Evolutionary conservation across 306 rosid species (phyloP).

Genomic region (Cyamopsis tetragonoloba): DNA sequence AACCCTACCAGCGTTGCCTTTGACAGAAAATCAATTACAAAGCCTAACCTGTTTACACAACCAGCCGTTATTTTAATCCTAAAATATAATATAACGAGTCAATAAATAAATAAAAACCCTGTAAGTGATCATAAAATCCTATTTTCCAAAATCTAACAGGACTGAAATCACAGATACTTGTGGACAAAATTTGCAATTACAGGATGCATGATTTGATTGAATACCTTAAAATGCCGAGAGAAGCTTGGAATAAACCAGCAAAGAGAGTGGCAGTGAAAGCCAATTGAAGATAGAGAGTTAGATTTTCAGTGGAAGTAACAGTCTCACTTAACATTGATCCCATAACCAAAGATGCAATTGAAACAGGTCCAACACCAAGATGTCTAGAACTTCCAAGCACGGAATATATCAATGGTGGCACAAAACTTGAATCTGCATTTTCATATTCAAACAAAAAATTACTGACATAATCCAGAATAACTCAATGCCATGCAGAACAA

Average conservation of each 20-base stretch:
- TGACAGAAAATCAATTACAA: conserved; percentile 88
- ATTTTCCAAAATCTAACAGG: neutral
- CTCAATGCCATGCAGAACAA: neutral
- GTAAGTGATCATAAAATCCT: neutral
- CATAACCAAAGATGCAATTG: conserved; percentile 95
- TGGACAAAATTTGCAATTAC: too few relatives aligned
- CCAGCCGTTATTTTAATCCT: neutral
- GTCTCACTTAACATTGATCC: conserved; percentile 88
- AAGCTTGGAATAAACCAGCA: conserved; percentile 85
- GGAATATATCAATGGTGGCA: conserved; percentile 87
- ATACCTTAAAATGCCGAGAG: conserved; percentile 84
- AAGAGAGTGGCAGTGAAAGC: conserved; percentile 91
- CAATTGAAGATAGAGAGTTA: conserved; percentile 65
- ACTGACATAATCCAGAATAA: conserved; percentile 73
- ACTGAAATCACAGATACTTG: neutral
- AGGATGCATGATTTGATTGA: neutral
- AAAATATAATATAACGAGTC: neutral
- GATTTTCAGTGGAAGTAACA: conserved; percentile 52
- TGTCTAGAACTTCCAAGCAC: conserved; percentile 90
- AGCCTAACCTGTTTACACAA: conserved; percentile 58
- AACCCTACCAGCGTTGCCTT: conserved; percentile 90
- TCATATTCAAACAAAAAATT: neutral
- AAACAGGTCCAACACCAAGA: conserved; percentile 92
- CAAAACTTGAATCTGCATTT: conserved; percentile 95
- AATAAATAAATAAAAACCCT: neutral